Conservation (phyloP, 805 yeast genomes). For the Hermanozyma aechmeae region DNA sequence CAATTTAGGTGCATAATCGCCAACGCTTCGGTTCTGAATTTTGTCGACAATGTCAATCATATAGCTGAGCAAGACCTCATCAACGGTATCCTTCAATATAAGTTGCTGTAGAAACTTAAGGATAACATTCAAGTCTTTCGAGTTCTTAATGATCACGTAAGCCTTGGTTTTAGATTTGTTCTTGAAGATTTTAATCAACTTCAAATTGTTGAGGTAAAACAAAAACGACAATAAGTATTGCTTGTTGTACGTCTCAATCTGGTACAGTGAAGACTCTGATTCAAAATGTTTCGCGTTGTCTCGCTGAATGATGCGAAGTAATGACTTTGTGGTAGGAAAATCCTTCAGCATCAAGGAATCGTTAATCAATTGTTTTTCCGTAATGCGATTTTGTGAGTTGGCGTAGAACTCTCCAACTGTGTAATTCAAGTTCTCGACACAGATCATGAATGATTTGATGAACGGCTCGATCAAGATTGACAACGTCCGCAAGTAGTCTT, state of each 20-base stretch:
- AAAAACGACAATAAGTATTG: conserved; percentile 32
- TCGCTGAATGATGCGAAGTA: conserved; percentile 9
- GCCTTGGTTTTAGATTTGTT: conserved; percentile 34
- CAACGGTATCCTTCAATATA: conserved; percentile 5
- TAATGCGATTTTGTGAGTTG: conserved; percentile 5
- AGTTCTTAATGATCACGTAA: conserved; percentile 22
- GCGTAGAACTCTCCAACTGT: conserved; percentile 4
- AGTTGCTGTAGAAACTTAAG: conserved; percentile 14
- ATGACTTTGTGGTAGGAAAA: conserved; percentile 9
- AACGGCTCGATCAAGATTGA: conserved; percentile 25
- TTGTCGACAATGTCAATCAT: conserved; percentile 27
- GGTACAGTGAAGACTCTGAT: conserved; percentile 17
- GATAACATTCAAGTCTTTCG: conserved; percentile 18
- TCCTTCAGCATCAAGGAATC: conserved; percentile 14
- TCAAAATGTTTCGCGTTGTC: conserved; percentile 6
- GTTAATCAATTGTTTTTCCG: conserved; percentile 15
- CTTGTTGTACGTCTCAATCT: conserved; percentile 29
- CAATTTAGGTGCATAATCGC: too few species aligned
- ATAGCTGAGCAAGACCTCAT: conserved; percentile 16
- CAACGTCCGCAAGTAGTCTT: conserved; percentile 13
- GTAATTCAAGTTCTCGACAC: conserved; percentile 13
- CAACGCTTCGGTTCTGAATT: conserved; percentile 10
- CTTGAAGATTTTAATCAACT: conserved; percentile 26
- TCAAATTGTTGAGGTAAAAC: conserved; percentile 27
- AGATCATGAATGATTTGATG: conserved; percentile 21